Evolutionary conservation across 2,329 filamentous ascomycete species (phyloP), one percentile per base, ranked within the genome.

Genomic region (Pestalotiopsis sp.): DNA sequence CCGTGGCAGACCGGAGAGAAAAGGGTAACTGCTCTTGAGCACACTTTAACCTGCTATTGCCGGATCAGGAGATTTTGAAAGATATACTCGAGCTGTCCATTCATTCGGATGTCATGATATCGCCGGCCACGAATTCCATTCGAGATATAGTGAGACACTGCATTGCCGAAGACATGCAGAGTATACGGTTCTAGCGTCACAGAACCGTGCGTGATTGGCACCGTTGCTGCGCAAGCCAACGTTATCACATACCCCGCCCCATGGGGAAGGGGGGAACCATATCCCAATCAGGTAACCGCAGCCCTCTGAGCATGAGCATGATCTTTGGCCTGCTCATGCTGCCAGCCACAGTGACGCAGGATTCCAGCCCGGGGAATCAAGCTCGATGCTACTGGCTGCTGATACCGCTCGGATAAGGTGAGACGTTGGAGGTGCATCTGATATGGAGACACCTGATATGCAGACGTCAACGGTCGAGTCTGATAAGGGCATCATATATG

Each of bases 221-320:
- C n/a, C 20, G 59, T 11, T 13, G 36, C 36, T 12, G 17, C 17
- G 7, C 59, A 62, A 6, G 13, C 12, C 12, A 38, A 62, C 59
- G 27, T 62, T 62, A 62, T 62, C 27, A 62, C 27, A 11, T 23
- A 62, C 59, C 59, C 59, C 59, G 59, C 59, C 45, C 45, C 45
- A 39, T 62, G 27, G 59, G 59, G 31, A 20, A 39, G 59, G 31
- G 27, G 31, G 59, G 4, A 62, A 62, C 31, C 20, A 39, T 62
- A 62, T 17, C 59, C 59, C 59, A 62, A 39, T 36, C 17, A 39
- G 59, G 59, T 36, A 62, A 62, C 38, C 20, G 14, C 36, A 39
- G 36, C 59, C 59, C 27, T 36, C 3, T 7, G 31, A 20, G 14
- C 31, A 62, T 20, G 14, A 11, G n/a, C 13, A 27, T 59, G 17